Base-by-base conservation (phyloP, 805 yeast genomes). In the Metschnikowia matae region DNA sequence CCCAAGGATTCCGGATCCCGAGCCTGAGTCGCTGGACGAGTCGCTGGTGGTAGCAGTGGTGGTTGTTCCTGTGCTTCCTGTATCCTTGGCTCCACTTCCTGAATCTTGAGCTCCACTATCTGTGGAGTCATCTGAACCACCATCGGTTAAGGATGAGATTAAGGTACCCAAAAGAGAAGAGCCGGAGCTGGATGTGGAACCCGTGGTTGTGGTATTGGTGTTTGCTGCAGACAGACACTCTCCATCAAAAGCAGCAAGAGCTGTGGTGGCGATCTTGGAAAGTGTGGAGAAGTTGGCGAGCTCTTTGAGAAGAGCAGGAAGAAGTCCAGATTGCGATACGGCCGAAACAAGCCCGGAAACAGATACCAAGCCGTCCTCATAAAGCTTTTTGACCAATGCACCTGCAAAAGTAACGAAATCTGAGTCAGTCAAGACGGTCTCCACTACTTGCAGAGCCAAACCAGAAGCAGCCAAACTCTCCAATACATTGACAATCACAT, bases 381-480 rank as follows among this genome's bases (percentile, higher is more conserved):
- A 56, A 20, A 71, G 65, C n/a, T 64, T 60, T 45, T 56, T 54
- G 46, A 71, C 54, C 54, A 73, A 70, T 34, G 64, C 62, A 10
- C 54, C 64, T n/a, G 67, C 75, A 53, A 71, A 73, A 39, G 69
- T 65, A 48, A 70, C 54, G 59, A 69, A 73, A 23, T 54, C 43
- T 23, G 67, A 32, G 57, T 72, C 75, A n/a, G 74, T 69, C 49
- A 72, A 61, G 26, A 71, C 67, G 37, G 73, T 57, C 57, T 63
- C 62, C 47, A 73, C 72, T 11, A 73, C 74, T 23, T 69, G 66
- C 21, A 68, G 51, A 6, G 71, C 76, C 52, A 73, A 69, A n/a
- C 78, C 78, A 14, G 76, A 71, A 32, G 62, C 50, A 23, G 63
- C 72, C 57, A 73, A 65, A n/a, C 75, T 70, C 50, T 73, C 69